Evolutionary conservation across 441 rosid species (phyloP).

Genomic region (Arabidopsis hybrid): DNA sequence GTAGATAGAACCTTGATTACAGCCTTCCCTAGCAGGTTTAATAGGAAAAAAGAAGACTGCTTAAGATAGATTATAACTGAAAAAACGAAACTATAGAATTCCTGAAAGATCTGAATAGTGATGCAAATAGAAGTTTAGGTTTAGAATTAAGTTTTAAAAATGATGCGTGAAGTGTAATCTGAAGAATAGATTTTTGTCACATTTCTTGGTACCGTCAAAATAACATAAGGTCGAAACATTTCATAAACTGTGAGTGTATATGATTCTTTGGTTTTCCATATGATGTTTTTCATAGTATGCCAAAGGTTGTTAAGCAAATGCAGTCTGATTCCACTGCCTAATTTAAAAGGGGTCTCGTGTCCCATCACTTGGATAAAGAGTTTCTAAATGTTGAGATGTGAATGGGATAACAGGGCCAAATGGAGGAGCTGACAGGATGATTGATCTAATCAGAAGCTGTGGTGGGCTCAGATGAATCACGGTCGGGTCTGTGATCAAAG

Average conservation of each 20-base stretch:
- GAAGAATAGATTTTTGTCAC: neutral
- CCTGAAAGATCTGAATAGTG: neutral
- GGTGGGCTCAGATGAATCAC: slow-evolving; percentile 6
- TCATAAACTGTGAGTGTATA: neutral
- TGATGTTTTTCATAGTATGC: neutral
- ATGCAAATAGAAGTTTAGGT: neutral
- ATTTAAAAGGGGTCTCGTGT: neutral
- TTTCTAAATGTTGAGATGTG: slow-evolving; percentile 12
- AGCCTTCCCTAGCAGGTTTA: neutral
- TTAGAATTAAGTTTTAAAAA: neutral
- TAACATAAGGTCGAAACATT: neutral
- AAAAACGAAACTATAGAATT: neutral
- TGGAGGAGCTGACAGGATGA: slow-evolving; percentile 84
- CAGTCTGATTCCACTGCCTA: neutral
- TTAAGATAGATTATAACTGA: neutral
- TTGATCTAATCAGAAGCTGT: slow-evolving; percentile 35
- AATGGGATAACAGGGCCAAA: slow-evolving; percentile 69
- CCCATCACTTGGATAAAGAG: neutral
- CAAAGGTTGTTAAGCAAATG: neutral
- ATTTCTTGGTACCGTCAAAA: neutral
- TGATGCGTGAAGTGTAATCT: neutral
- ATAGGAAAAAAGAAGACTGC: neutral
- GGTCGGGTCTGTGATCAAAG: slow-evolving; percentile 20
- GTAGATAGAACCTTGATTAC: neutral
- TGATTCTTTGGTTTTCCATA: neutral